Evolutionary conservation across 192 early-diverging fungal genomes (phyloP).

Genomic region (Chytriomyces hyalinus): DNA sequence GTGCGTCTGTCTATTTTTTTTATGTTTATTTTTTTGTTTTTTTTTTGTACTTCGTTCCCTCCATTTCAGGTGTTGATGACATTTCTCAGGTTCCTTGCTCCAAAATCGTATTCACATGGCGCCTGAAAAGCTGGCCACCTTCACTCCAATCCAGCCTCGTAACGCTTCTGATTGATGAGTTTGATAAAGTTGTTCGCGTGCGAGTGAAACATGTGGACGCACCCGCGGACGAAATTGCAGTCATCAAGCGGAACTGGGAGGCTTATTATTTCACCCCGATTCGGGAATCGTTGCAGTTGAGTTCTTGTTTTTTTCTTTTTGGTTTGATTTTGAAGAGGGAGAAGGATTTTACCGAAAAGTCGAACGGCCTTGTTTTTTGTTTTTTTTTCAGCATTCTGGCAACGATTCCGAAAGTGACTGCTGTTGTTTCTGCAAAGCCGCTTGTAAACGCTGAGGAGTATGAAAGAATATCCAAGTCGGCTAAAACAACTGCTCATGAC

Average conservation of each 20-base stretch:
- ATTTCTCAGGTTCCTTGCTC: slow-evolving; percentile 13
- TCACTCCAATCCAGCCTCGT: slow-evolving; percentile 63
- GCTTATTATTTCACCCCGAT: slow-evolving; percentile 74
- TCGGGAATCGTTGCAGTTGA: slow-evolving; percentile 14
- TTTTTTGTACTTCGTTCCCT: slow-evolving; percentile 68
- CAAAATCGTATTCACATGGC: slow-evolving; percentile 16
- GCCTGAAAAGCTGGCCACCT: slow-evolving; percentile 56
- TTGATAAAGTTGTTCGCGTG: slow-evolving; percentile 65
- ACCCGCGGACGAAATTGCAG: slow-evolving; percentile 83
- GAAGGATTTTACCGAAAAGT: too few relatives aligned
- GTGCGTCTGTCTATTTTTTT: slow-evolving; percentile 68
- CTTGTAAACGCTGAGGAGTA: neutral
- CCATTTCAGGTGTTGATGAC: neutral
- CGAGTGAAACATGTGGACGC: slow-evolving; percentile 78
- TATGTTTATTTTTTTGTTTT: slow-evolving; percentile 34
- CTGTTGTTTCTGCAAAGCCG: neutral
- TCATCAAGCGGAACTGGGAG: slow-evolving; percentile 83
- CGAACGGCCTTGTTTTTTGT: too few relatives aligned
- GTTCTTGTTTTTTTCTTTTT: neutral
- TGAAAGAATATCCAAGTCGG: neutral
- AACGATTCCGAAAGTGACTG: slow-evolving; percentile 4
- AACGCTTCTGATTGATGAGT: slow-evolving; percentile 73
- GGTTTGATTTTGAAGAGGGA: too few relatives aligned
- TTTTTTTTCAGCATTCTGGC: neutral
- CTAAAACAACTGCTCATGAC: too few relatives aligned